These are phyloP conservation scores for Yamadazyma atlantica DNA, from an alignment of 1,139 yeast species.

Conservation along the genomic window DNA sequence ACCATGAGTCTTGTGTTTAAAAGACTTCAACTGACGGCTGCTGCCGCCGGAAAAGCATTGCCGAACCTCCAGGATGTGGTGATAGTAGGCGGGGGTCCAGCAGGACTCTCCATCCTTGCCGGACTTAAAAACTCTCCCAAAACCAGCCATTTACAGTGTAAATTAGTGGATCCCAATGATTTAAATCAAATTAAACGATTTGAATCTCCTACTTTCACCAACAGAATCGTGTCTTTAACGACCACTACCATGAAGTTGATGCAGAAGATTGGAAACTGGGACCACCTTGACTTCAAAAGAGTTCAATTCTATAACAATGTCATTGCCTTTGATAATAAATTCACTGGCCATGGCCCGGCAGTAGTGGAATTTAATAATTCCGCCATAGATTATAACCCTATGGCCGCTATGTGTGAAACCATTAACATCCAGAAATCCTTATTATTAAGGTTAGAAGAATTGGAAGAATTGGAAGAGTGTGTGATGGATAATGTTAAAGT, in stretches of 20 bases:
- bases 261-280: conserved; percentile 69
- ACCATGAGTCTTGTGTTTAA: not conserved
- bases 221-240: conserved; percentile 83
- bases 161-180: conserved; percentile 72
- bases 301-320: conserved; percentile 78
- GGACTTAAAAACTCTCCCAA: conserved; percentile 69
- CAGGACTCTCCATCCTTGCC: conserved; percentile 84
- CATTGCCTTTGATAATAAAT: conserved; percentile 67
- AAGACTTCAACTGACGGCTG: not conserved
- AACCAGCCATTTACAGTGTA: conserved; percentile 59
- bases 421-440: conserved; percentile 78
- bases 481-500: conserved; percentile 29
- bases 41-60: no score
- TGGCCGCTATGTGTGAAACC: conserved; percentile 89
- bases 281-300: conserved; percentile 63
- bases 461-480: conserved; percentile 23
- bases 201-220: conserved; percentile 53
- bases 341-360: conserved; percentile 56
- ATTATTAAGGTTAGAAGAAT: conserved; percentile 54
- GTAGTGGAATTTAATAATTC: conserved; percentile 69
- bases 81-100: conserved; percentile 97
- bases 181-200: conserved; percentile 56
- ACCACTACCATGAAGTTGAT: conserved; percentile 74
- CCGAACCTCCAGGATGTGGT: conserved; percentile 61
- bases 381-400: conserved; percentile 36